Evolutionary conservation across 495 filamentous ascomycete genomes (phyloP), one percentile per base, ranked within the genome.

Genomic region (Podospora comata): DNA sequence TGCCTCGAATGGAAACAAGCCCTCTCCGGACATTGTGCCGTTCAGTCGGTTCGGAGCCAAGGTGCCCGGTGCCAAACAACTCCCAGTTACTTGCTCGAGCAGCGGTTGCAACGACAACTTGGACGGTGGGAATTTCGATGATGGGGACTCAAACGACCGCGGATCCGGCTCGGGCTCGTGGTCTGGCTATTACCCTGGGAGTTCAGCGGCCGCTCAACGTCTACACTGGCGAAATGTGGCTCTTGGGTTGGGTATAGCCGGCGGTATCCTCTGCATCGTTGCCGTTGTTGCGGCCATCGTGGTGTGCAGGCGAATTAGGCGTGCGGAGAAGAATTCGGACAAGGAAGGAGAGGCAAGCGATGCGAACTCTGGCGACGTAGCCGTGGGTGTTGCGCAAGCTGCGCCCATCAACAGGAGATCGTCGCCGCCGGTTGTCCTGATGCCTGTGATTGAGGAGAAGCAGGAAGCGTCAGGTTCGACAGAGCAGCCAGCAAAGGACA

Each of bases 1-100:
- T 78, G 87, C 92, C 67, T 75, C 86, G 6, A 57, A 30, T 5
- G 23, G 56, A 0, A n/a, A 34, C 1, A 55, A 26, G 26, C 27
- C 72, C 16, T n/a, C 1, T 68, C 80, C 73, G 0, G 75, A 71
- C 34, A 69, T 82, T 27, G 70, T 76, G 5, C 5, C 69, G 5
- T 80, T 82, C 58, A 63, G 57, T 26, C 67, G 56, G 62, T 59
- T 56, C 18, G 74, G 75, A n/a, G 75, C 76, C 26, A n/a, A 62
- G 0, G 71, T 74, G 6, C 79, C 79, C 2, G 73, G 68, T 13
- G 70, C 79, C 0, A 65, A 71, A 4, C 2, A 53, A 6, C 73
- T 70, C 18, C 72, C 68, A 62, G 28, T 62, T 26, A 20, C 4
- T 23, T 16, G 19, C 0, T 11, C 39, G 39, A 48, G 9, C 39